These are phyloP conservation scores for Beta macrorhiza DNA, from an alignment of 179 eudicot species.

Conservation along the genomic window DNA sequence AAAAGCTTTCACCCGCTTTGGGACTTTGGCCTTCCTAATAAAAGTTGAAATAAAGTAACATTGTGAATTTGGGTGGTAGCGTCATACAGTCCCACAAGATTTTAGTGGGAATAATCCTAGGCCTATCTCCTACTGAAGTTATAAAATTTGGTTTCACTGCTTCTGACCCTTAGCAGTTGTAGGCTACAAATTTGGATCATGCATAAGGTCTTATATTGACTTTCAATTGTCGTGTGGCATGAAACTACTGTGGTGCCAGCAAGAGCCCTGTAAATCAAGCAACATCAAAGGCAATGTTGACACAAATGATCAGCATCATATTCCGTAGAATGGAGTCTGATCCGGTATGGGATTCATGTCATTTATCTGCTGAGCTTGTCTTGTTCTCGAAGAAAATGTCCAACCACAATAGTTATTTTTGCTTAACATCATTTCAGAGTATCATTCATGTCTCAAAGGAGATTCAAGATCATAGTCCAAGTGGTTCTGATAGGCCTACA, in stretches of 20 bases:
- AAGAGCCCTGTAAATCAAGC: constrained; percentile 96
- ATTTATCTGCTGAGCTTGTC: constrained; percentile 10
- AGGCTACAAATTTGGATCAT: constrained; percentile 5
- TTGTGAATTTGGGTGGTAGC: not conserved
- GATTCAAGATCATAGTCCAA: constrained; percentile 44
- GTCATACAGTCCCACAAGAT: not conserved
- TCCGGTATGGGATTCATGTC: constrained; percentile 45
- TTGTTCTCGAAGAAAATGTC: constrained; percentile 8
- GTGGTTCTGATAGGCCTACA: constrained; percentile 38
- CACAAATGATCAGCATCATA: constrained; percentile 92
- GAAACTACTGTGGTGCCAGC: constrained; percentile 45
- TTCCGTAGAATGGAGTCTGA: constrained; percentile 96
- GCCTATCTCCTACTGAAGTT: not conserved
- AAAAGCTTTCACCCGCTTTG: not conserved
- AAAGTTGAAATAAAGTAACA: not conserved
- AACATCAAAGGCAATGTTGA: constrained; percentile 96
- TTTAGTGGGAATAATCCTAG: not conserved
- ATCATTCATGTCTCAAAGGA: constrained; percentile 32
- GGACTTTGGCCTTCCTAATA: not conserved
- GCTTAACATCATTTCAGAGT: constrained; percentile 33
- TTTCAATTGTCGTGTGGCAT: constrained; percentile 17
- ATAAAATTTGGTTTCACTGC: not conserved
- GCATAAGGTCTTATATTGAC: constrained; percentile 5
- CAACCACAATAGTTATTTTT: constrained; percentile 14
- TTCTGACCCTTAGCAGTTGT: constrained; percentile 9